Evolutionary conservation across 352 stramenopile genomes (phyloP), one percentile per base, ranked within the genome.

Genomic region (Nothophytophthora sp.): DNA sequence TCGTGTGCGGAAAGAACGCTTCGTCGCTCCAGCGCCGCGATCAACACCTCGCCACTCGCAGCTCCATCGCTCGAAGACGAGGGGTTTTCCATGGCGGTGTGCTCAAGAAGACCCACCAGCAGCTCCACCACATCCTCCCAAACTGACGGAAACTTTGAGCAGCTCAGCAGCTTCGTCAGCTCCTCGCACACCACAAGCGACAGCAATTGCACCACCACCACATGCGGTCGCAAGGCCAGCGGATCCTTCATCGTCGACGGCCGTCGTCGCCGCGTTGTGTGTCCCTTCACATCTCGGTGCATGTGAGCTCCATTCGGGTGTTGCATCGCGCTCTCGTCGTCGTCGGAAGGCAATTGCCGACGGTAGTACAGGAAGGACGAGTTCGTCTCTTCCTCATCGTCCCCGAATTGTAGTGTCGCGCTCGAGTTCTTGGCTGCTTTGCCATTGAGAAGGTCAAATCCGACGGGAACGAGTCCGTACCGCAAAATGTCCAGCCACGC

Each of bases 171-270:
- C 47, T 73, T 65, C 30, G 73, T 66, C 27, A 91, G 63, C 19
- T 89, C 65, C 45, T 87, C 64, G 34, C 76, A 88, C 4, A 86
- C 57, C 2, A 91, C 74, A 15, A 71, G 72, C 11, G 81, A 89
- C 1, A 91, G 24, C 38, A 91, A 51, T 33, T 88, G 76, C 22
- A 76, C 73, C 19, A 88, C 43, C 8, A 89, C 50, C 13, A 91
- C 59, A 44, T 86, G 78, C 2, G 76, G 77, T 25, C 67, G 66
- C 22, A 89, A 39, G 1, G 71, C 76, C 36, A 84, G 44, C 16
- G 76, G 76, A 18, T 91, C 77, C 52, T 84, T 88, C 35, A 81
- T 72, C 5, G 74, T 63, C 10, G 73, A 88, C 32, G 80, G 61
- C 6, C 75, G 66, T 3, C 76, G 65, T 2, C 70, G 71, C 24